Evolutionary conservation across 2,329 filamentous ascomycete species (phyloP).

Genomic region (Penicillium corylophilum): DNA sequence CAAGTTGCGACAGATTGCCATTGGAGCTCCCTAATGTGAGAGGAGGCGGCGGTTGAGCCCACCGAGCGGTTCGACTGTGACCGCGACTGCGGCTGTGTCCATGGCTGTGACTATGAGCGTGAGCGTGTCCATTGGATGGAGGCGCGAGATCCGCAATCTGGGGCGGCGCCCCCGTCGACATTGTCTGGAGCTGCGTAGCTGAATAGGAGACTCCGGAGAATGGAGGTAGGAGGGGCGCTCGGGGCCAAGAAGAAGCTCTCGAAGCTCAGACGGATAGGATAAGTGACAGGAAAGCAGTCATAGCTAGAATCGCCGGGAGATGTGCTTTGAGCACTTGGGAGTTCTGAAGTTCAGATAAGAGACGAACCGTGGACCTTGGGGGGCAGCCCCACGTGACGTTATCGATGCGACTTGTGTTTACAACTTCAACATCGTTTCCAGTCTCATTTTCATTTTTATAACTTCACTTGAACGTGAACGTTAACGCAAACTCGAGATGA

Average conservation of each 20-base stretch:
- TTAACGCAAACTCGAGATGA: too few relatives aligned
- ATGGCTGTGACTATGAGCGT: conserved; percentile 27
- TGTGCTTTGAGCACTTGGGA: not conserved
- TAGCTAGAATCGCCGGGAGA: not conserved
- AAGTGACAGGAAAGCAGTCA: not conserved
- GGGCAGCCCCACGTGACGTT: conserved; percentile 6
- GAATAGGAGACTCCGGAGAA: conserved; percentile 13
- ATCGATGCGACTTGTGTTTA: conserved; percentile 1
- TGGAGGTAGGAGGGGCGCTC: conserved; percentile 8
- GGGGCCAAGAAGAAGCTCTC: conserved; percentile 8
- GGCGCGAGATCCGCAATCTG: conserved; percentile 31
- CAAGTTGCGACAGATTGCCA: conserved; percentile 18
- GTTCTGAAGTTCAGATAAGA: not conserved
- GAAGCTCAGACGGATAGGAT: conserved; percentile 1
- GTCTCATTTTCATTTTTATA: not conserved
- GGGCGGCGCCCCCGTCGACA: conserved; percentile 35
- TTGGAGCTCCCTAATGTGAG: conserved; percentile 24
- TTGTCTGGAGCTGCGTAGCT: conserved; percentile 20
- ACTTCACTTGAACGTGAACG: not conserved
- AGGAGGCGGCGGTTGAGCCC: conserved; percentile 28
- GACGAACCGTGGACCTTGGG: conserved; percentile 1
- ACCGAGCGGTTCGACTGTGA: conserved; percentile 36
- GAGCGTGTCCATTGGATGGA: conserved; percentile 26
- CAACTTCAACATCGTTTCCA: not conserved
- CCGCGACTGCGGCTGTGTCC: conserved; percentile 22